Conservation (phyloP, 2,329 filamentous ascomycete species). For the Cladorrhinum sp. region DNA sequence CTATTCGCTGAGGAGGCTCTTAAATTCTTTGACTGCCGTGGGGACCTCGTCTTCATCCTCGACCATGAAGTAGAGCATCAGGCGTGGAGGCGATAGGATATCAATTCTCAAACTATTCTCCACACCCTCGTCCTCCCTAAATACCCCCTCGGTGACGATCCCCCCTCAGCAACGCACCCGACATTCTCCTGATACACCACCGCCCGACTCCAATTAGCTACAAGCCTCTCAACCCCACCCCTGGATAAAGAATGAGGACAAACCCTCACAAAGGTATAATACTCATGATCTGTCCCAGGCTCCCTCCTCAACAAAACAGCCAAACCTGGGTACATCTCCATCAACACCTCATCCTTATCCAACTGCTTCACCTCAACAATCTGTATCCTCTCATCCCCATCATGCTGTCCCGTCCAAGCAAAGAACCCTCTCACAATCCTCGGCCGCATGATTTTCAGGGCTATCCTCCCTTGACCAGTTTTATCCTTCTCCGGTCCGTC, state of each 20-base stretch:
- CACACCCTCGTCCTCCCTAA: constrained; percentile 1
- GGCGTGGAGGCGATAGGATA: no score
- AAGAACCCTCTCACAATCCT: constrained; percentile 12
- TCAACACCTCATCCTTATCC: constrained; percentile 9
- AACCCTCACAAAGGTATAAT: constrained; percentile 3
- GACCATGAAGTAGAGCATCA: no score
- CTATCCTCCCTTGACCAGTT: neutral
- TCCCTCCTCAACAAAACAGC: constrained; percentile 10
- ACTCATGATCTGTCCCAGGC: neutral
- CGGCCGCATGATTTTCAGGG: constrained; percentile 9
- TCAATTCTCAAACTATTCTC: constrained; percentile 5
- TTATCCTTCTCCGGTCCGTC: neutral
- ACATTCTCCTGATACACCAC: constrained; percentile 8
- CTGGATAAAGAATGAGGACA: constrained; percentile 13
- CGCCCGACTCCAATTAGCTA: constrained; percentile 11
- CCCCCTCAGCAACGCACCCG: neutral
- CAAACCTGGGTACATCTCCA: constrained; percentile 15
- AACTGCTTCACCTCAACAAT: constrained; percentile 14
- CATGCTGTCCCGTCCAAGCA: neutral
- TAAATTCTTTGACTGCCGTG: no score
- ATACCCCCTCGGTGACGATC: constrained; percentile 3
- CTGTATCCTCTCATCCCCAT: neutral
- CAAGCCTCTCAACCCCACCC: constrained; percentile 10
- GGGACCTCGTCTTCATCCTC: no score
- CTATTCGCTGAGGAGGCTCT: no score